Percentiles rank a stretch among this genome's conserved stretches.
Conservation (phyloP, 2,329 filamentous ascomycete species). For the Amauroascus verrucosus region DNA sequence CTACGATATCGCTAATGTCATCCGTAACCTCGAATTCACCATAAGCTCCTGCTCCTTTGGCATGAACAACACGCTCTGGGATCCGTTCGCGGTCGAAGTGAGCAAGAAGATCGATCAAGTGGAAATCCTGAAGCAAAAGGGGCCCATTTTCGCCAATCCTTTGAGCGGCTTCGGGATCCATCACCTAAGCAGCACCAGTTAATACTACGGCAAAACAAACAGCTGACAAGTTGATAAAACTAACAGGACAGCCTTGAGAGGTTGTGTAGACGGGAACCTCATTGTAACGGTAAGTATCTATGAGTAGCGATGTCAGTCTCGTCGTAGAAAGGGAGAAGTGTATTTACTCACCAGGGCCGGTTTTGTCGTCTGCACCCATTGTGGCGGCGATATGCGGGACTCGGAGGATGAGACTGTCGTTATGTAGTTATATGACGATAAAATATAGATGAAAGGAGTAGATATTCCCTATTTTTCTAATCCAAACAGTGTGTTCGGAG, state of each 20-base stretch:
- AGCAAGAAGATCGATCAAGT: conserved; percentile 52
- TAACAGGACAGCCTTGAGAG: conserved; percentile 48
- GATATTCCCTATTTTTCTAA: no score
- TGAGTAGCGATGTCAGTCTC: conserved; percentile 8
- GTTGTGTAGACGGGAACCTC: conserved; percentile 51
- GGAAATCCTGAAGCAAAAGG: conserved; percentile 54
- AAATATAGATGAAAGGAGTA: no score
- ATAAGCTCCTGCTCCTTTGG: conserved; percentile 35
- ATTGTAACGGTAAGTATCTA: conserved; percentile 43
- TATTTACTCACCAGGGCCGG: conserved; percentile 6
- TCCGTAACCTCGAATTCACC: conserved; percentile 39
- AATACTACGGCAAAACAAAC: not conserved
- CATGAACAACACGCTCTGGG: conserved; percentile 36
- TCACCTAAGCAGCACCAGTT: conserved; percentile 27
- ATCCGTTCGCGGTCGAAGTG: conserved; percentile 35
- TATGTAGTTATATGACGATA: not conserved
- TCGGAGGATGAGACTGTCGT: not conserved
- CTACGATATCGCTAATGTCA: conserved; percentile 41
- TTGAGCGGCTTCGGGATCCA: conserved; percentile 44
- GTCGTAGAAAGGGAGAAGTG: not conserved
- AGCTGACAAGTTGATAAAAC: conserved; percentile 8
- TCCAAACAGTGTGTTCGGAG: no score
- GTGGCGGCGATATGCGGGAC: conserved; percentile 13
- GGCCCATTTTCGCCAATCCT: conserved; percentile 49
- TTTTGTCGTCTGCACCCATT: conserved; percentile 31